Evolutionary conservation across 805 yeast genomes (phyloP).

Genomic region (Kodamaea kaohsiungensis): DNA sequence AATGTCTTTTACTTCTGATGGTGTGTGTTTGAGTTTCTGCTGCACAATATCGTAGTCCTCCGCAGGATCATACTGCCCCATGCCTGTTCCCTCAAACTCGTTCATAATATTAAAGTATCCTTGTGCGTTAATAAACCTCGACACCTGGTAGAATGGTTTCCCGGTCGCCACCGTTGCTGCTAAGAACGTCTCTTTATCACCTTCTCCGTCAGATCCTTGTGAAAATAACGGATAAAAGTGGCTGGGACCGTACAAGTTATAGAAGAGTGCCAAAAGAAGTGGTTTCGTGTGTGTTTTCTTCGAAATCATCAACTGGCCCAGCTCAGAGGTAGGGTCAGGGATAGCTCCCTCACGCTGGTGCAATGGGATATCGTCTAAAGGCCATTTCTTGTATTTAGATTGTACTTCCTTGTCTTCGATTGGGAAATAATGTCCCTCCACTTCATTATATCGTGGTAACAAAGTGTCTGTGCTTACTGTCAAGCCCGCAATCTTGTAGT

Average conservation of each 20-base stretch:
- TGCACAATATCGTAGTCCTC: constrained; percentile 45
- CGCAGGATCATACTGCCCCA: constrained; percentile 75
- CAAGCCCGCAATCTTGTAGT: constrained; percentile 67
- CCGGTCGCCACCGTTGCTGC: constrained; percentile 61
- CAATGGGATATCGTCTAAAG: constrained; percentile 23
- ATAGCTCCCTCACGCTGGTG: constrained; percentile 33
- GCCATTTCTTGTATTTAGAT: background rate
- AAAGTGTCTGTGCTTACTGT: constrained; percentile 26
- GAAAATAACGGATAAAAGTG: constrained; percentile 44
- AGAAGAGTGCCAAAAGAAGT: constrained; percentile 40
- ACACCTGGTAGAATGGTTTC: constrained; percentile 55
- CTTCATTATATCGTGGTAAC: constrained; percentile 36
- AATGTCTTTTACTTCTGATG: constrained; percentile 14
- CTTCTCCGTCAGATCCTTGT: constrained; percentile 64
- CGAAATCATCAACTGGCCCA: constrained; percentile 44
- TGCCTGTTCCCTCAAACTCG: constrained; percentile 65
- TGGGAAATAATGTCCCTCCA: constrained; percentile 20
- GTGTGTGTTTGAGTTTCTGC: constrained; percentile 9
- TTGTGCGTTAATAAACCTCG: constrained; percentile 51
- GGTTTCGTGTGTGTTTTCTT: constrained; percentile 40
- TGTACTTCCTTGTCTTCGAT: constrained; percentile 5
- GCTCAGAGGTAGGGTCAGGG: constrained; percentile 33
- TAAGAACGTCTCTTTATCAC: constrained; percentile 76
- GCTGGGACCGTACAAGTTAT: constrained; percentile 43
- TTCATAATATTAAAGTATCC: constrained; percentile 41